Evolutionary conservation across 148 eudicot genomes (phyloP).

Genomic region (Heliamphora exappendiculata): DNA sequence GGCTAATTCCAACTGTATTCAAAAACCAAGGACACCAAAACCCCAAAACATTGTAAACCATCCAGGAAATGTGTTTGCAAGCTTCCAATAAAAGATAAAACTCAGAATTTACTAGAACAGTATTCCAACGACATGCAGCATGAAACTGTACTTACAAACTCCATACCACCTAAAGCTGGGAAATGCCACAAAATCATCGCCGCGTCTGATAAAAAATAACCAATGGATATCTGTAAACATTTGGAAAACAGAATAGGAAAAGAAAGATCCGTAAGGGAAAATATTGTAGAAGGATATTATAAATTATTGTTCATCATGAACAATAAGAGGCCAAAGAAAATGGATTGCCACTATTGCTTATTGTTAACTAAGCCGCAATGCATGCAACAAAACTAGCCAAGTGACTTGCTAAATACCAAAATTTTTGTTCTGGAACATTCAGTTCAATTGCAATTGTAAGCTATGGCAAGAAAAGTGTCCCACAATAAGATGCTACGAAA

Average conservation of each 20-base stretch:
- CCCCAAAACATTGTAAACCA: neutral
- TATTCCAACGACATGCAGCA: neutral
- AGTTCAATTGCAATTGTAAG: neutral
- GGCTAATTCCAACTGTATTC: neutral
- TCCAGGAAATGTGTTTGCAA: conserved; percentile 2
- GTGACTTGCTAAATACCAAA: neutral
- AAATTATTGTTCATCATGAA: too few relatives aligned
- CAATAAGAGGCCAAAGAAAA: too few relatives aligned
- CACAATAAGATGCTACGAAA: neutral
- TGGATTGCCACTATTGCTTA: neutral
- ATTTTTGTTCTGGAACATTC: too few relatives aligned
- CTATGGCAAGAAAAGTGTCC: neutral
- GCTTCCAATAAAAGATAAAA: neutral
- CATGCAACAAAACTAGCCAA: neutral
- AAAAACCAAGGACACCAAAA: neutral
- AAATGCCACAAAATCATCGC: conserved; percentile 76
- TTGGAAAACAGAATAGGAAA: neutral
- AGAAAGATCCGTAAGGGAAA: neutral
- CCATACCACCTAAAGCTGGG: conserved; percentile 90
- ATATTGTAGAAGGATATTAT: neutral
- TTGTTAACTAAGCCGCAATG: neutral
- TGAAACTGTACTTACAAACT: conserved; percentile 58
- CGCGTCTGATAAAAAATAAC: conserved; percentile 84
- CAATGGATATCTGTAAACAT: conserved; percentile 64
- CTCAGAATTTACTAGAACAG: neutral